Evolutionary conservation across 2,329 filamentous ascomycete species (phyloP).

Genomic region (Pseudogymnoascus sp.): DNA sequence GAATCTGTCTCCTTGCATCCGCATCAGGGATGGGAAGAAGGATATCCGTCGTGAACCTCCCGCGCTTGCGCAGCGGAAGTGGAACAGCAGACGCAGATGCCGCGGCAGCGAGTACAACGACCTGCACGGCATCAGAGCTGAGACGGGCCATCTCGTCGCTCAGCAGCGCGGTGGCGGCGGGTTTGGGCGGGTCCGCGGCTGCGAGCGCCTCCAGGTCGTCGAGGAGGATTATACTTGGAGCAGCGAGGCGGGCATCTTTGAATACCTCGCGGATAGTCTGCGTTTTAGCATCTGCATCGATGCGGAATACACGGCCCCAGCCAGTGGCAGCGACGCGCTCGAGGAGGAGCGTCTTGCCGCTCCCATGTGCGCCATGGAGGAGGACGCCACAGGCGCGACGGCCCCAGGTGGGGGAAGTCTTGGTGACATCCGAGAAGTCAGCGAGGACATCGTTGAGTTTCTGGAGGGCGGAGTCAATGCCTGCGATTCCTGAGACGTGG

Average conservation of each 20-base stretch:
- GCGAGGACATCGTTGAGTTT: slow-evolving; percentile 59
- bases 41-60: slow-evolving; percentile 60
- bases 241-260: slow-evolving; percentile 55
- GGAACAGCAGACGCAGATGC: slow-evolving; percentile 67
- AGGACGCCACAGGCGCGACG: slow-evolving; percentile 32
- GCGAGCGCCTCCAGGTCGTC: slow-evolving; percentile 69
- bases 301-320: slow-evolving; percentile 62
- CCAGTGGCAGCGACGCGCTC: slow-evolving; percentile 55
- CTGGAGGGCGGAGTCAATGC: slow-evolving; percentile 55
- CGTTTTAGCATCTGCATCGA: slow-evolving; percentile 49
- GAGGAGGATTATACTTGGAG: slow-evolving; percentile 72
- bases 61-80: slow-evolving; percentile 53
- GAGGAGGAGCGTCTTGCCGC: slow-evolving; percentile 73
- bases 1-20: slow-evolving; percentile 62
- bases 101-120: slow-evolving; percentile 69
- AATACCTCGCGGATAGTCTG: slow-evolving; percentile 59
- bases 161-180: slow-evolving; percentile 42
- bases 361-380: slow-evolving; percentile 73
- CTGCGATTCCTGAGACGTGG: slow-evolving; percentile 52
- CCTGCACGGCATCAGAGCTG: slow-evolving; percentile 36
- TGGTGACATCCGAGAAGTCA: slow-evolving; percentile 38
- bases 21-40: slow-evolving; percentile 71
- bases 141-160: slow-evolving; percentile 50
- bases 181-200: slow-evolving; percentile 47
- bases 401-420: slow-evolving; percentile 22